Percentiles rank a stretch among this genome's conserved stretches.
phyloP scores from a whole-genome alignment of 352 stramenopile genomes.

The Phytopythium vexans region DNA sequence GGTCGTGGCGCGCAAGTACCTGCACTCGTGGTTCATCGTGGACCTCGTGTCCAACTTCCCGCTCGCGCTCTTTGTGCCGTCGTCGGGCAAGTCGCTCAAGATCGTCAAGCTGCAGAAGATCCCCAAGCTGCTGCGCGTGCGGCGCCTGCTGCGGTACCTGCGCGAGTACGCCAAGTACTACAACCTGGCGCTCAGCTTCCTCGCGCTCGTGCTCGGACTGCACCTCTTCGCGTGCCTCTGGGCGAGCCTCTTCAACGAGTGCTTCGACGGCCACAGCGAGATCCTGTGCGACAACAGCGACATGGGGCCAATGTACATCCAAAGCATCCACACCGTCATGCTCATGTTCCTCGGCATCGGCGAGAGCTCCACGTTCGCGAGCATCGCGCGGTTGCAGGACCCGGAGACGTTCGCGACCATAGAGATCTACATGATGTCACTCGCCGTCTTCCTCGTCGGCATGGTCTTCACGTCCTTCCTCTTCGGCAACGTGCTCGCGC shows the following conservation, averaged over 20 bases:
- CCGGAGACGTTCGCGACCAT: slow-evolving; percentile 34
- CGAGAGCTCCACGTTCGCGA: slow-evolving; percentile 56
- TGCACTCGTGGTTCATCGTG: slow-evolving; percentile 79
- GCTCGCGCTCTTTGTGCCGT: slow-evolving; percentile 59
- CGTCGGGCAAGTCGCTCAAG: slow-evolving; percentile 70
- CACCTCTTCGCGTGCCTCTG: slow-evolving; percentile 75
- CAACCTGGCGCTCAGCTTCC: slow-evolving; percentile 69
- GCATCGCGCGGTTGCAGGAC: slow-evolving; percentile 46
- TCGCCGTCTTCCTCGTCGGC: slow-evolving; percentile 66
- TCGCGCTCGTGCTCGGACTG: slow-evolving; percentile 59
- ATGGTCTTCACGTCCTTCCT: slow-evolving; percentile 69
- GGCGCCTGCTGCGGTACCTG: slow-evolving; percentile 70
- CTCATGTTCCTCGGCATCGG: slow-evolving; percentile 81
- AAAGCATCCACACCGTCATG: slow-evolving; percentile 70
- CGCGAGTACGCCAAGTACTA: slow-evolving; percentile 86
- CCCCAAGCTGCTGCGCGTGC: slow-evolving; percentile 76
- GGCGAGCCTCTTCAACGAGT: slow-evolving; percentile 71
- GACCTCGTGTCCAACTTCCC: slow-evolving; percentile 84
- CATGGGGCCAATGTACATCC: slow-evolving; percentile 67
- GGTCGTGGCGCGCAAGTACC: slow-evolving; percentile 59
- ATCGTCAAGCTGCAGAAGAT: slow-evolving; percentile 85
- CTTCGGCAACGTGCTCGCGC: slow-evolving; percentile 74
- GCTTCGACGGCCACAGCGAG: slow-evolving; percentile 23
- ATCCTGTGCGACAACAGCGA: slow-evolving; percentile 29
- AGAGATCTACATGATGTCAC: slow-evolving; percentile 64